Percentiles rank a stretch among this genome's conserved stretches.
Evolutionary conservation across 257 asterid species (phyloP).

Genomic region (Cordia subcordata): DNA sequence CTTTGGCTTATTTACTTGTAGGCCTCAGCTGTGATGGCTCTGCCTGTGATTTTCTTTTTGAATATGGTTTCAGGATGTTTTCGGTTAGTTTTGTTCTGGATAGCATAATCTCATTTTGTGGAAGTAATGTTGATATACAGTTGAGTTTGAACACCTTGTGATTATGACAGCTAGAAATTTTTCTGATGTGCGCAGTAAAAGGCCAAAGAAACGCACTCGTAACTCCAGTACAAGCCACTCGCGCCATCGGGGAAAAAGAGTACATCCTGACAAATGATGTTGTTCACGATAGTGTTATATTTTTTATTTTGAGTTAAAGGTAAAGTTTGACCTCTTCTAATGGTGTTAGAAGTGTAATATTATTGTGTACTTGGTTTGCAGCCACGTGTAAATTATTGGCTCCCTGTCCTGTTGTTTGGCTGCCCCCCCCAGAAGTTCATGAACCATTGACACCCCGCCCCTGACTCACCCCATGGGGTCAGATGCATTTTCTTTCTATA

Average conservation of each 20-base stretch:
- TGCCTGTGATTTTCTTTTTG: constrained; percentile 27
- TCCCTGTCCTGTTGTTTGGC: no score
- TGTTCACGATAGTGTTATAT: neutral
- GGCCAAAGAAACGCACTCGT: constrained; percentile 30
- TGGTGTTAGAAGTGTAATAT: neutral
- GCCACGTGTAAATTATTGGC: no score
- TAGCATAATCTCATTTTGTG: neutral
- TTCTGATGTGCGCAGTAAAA: constrained; percentile 21
- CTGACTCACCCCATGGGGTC: no score
- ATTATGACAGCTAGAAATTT: neutral
- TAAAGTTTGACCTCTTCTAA: neutral
- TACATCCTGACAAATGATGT: constrained; percentile 23
- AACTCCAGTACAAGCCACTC: constrained; percentile 27
- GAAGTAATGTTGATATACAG: neutral
- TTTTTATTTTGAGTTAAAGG: constrained; percentile 12
- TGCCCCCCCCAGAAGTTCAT: no score
- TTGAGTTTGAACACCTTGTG: neutral
- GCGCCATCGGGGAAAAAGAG: constrained; percentile 29
- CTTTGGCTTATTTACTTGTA: neutral
- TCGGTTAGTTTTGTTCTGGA: constrained; percentile 21
- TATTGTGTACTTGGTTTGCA: neutral
- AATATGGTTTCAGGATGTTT: constrained; percentile 16
- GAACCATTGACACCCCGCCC: no score
- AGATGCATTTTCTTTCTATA: no score
- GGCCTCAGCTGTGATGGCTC: constrained; percentile 32